Evolutionary conservation across 805 yeast genomes (phyloP).

Genomic region (Saccharomyces jurei): DNA sequence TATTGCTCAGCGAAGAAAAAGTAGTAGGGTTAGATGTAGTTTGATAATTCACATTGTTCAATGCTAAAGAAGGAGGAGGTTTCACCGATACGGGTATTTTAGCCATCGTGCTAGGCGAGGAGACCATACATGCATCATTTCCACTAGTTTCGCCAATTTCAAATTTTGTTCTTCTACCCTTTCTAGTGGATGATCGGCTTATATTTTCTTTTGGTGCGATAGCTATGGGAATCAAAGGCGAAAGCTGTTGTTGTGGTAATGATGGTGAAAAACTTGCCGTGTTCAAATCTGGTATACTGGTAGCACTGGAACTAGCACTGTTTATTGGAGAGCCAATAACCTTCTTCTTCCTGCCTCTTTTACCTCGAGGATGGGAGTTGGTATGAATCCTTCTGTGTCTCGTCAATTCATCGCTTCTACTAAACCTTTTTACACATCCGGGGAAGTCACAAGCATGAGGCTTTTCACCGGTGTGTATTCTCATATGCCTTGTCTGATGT

Average conservation of each 20-base stretch:
- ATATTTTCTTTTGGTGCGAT: not conserved
- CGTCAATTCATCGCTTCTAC: constrained; percentile 66
- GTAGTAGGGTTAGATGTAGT: not conserved
- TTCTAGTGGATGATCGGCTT: not conserved
- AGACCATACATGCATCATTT: not conserved
- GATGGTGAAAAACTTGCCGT: constrained; percentile 4
- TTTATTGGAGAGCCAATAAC: constrained; percentile 3
- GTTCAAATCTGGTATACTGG: not conserved
- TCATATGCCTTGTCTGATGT: constrained; percentile 70
- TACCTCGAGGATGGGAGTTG: constrained; percentile 61
- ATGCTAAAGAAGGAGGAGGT: not conserved
- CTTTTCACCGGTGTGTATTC: constrained; percentile 77
- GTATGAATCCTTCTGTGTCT: constrained; percentile 68
- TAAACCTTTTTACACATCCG: constrained; percentile 59
- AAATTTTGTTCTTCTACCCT: not conserved
- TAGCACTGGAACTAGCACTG: not conserved
- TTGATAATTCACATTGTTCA: not conserved
- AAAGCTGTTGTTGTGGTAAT: not conserved
- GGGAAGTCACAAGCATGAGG: constrained; percentile 72
- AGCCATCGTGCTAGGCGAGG: not conserved
- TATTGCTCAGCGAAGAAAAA: not conserved
- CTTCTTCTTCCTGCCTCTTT: constrained; percentile 39
- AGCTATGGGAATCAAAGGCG: not conserved
- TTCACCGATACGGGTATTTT: not conserved
- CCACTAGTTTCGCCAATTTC: not conserved